Conservation (phyloP, 2,329 filamentous ascomycete species). For the Fusarium sublunatum region DNA sequence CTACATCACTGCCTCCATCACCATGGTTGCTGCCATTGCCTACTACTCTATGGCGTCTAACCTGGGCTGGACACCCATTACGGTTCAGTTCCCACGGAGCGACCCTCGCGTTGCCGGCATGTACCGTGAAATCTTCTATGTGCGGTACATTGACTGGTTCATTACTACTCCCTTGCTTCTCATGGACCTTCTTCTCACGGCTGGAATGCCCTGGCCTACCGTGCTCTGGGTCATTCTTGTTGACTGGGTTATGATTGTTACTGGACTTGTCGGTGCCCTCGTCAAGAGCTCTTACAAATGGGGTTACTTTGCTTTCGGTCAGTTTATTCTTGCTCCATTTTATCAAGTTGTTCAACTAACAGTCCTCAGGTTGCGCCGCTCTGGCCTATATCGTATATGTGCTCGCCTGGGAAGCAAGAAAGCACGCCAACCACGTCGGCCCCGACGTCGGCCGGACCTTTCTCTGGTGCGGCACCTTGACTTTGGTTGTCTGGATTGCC, state of each 20-base stretch:
- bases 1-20: slow-evolving; percentile 62
- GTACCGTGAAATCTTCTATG: slow-evolving; percentile 68
- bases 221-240: slow-evolving; percentile 61
- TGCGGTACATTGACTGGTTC: slow-evolving; percentile 62
- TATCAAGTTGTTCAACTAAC: fast-evolving
- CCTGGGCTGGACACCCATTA: slow-evolving; percentile 58
- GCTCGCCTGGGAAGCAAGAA: slow-evolving; percentile 54
- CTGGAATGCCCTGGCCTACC: slow-evolving; percentile 64
- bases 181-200: slow-evolving; percentile 71
- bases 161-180: slow-evolving; percentile 73
- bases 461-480: slow-evolving; percentile 66
- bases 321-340: fast-evolving
- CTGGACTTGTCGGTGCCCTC: slow-evolving; percentile 60
- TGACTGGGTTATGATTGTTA: slow-evolving; percentile 59
- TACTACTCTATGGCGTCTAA: slow-evolving; percentile 66
- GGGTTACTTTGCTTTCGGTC: slow-evolving; percentile 65
- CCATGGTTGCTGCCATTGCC: slow-evolving; percentile 61
- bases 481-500: slow-evolving; percentile 65
- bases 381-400: slow-evolving; percentile 58
- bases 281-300: slow-evolving; percentile 64
- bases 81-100: slow-evolving; percentile 64
- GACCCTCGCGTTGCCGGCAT: slow-evolving; percentile 57
- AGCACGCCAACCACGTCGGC: slow-evolving; percentile 66
- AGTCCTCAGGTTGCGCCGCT: slow-evolving; percentile 52
- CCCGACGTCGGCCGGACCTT: slow-evolving; percentile 64